A percentile compares a stretch with the other conserved stretches of the same genome.
These are phyloP conservation scores for Stachybotrys chlorohalonatus DNA, from an alignment of 2,329 filamentous ascomycete genomes.

Conservation along the genomic window DNA sequence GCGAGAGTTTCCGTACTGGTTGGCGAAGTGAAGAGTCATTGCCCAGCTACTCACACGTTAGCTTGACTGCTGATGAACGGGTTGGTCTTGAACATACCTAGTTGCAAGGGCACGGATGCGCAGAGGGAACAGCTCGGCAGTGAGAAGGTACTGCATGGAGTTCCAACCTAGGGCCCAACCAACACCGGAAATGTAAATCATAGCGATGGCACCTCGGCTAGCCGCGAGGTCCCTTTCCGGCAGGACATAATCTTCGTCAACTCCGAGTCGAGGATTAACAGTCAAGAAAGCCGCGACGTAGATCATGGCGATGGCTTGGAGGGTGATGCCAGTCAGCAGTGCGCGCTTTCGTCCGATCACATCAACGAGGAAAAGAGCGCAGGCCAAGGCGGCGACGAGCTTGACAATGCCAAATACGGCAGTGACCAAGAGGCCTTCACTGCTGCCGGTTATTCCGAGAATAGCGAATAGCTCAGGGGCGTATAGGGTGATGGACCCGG, in stretches of 20 bases:
- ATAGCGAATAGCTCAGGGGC: slow-evolving; percentile 65
- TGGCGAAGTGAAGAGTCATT: slow-evolving; percentile 73
- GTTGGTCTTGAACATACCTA: slow-evolving; percentile 14
- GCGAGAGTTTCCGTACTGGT: slow-evolving; percentile 69
- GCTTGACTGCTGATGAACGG: neutral
- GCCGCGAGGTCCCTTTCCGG: slow-evolving; percentile 40
- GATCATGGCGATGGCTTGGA: slow-evolving; percentile 52
- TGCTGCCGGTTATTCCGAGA: slow-evolving; percentile 58
- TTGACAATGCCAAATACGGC: slow-evolving; percentile 72
- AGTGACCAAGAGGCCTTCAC: slow-evolving; percentile 63
- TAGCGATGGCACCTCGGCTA: slow-evolving; percentile 59
- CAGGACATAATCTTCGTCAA: slow-evolving; percentile 37
- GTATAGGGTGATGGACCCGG: slow-evolving; percentile 68
- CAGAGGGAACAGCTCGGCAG: slow-evolving; percentile 68
- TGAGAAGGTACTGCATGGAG: slow-evolving; percentile 69
- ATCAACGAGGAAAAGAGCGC: slow-evolving; percentile 72
- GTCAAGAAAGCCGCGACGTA: slow-evolving; percentile 56
- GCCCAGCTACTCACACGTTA: slow-evolving; percentile 34
- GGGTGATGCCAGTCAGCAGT: slow-evolving; percentile 48
- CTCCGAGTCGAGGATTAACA: slow-evolving; percentile 49
- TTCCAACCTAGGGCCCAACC: slow-evolving; percentile 70
- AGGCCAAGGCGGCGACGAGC: slow-evolving; percentile 55
- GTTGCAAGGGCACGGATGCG: slow-evolving; percentile 63
- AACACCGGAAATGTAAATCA: slow-evolving; percentile 62
- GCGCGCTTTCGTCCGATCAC: slow-evolving; percentile 67